Evolutionary conservation across 768 basidiomycete genomes (phyloP), one percentile per base, ranked within the genome.

Genomic region (Chalciporus chontae): DNA sequence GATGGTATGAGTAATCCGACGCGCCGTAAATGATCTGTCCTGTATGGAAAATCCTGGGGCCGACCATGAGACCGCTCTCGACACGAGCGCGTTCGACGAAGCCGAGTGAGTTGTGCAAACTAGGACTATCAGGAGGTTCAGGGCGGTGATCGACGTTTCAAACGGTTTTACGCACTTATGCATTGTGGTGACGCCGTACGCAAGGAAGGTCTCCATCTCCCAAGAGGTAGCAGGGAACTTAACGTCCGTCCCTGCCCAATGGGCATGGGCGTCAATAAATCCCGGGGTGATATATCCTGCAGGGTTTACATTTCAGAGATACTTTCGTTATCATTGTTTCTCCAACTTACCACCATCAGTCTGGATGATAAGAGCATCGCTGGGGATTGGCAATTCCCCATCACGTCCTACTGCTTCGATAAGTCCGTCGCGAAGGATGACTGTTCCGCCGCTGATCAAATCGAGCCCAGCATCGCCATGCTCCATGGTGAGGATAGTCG

Each of bases 251-350:
- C 84, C 84, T 15, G 68, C 59, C 86, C 86, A 88, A 50, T 89
- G 87, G 3, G 86, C 86, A 56, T 89, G 86, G 8, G 83, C 81
- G 49, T 89, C 86, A 43, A 89, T 80, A 62, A 87, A 87, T 3
- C 86, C 87, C 14, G 86, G 86, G 4, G 81, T 66, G 15, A 89
- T 71, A 51, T 74, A 84, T 5, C 82, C 85, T 87, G 8, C 7
- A 40, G 37, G 43, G 11, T 32, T 43, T 44, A 24, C 26, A 19
- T 45, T 36, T 57, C 3, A 63, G 48, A 38, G 8, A 31, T 5
- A 37, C 18, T n/a, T 11, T 24, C 4, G 11, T 15, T 10, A 14
- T 6, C 31, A 21, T 23, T 26, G 8, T 11, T 26, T 26, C 15
- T 31, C 48, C 6, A 17, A 63, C 72, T 53, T 51, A 85, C 86